Evolutionary conservation across 2,329 filamentous ascomycete genomes (phyloP).

Genomic region (Dactylella cylindrospora): DNA sequence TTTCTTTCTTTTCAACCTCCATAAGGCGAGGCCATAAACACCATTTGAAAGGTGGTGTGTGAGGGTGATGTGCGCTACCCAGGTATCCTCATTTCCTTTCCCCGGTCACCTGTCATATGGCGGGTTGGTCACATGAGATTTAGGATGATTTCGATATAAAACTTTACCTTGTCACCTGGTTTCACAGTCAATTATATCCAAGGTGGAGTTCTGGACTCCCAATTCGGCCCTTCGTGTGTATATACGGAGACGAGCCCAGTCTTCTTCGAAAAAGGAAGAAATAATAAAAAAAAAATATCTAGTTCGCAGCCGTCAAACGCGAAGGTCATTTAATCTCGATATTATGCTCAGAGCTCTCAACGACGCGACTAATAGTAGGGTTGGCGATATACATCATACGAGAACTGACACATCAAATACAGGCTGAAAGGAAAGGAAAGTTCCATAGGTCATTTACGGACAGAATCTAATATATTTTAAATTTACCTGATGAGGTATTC

Average conservation of each 20-base stretch:
- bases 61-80: not conserved
- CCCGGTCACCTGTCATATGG: conserved; percentile 37
- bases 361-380: no score
- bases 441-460: no score
- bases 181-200: conserved; percentile 20
- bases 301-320: no score
- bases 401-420: no score
- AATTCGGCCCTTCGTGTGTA: no score
- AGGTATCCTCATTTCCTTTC: not conserved
- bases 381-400: no score
- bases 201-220: conserved; percentile 25
- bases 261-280: conserved; percentile 7
- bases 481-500: conserved; percentile 1
- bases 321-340: not conserved
- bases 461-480: not conserved
- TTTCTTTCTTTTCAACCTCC: no score
- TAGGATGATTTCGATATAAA: conserved; percentile 43
- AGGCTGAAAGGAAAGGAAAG: no score
- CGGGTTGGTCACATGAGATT: conserved; percentile 42
- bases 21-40: no score
- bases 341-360: no score
- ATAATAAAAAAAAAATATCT: no score
- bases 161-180: conserved; percentile 40
- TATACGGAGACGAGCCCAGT: no score
- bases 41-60: not conserved